A percentile compares a stretch with the other conserved stretches of the same genome.
Evolutionary conservation across 129 eudicot genomes (phyloP).

Genomic region (Chrysanthemum makinoi): DNA sequence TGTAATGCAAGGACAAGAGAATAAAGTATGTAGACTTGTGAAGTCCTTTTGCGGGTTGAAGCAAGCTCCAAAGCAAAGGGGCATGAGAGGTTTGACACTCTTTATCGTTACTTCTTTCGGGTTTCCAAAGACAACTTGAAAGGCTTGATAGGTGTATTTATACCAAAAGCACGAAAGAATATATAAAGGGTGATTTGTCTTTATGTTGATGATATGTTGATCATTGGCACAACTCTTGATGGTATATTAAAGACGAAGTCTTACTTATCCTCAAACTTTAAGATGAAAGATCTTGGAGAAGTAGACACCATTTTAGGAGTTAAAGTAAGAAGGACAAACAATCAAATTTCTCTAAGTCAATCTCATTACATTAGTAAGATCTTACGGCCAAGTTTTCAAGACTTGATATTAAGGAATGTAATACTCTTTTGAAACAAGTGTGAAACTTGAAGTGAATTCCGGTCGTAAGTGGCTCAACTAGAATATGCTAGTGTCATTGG

Average conservation of each 20-base stretch:
- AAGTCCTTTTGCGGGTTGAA: too few relatives aligned
- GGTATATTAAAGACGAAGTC: not conserved
- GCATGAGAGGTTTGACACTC: too few relatives aligned
- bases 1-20: too few relatives aligned
- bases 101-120: too few relatives aligned
- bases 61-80: too few relatives aligned
- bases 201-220: too few relatives aligned
- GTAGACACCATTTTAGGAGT: constrained; percentile 3
- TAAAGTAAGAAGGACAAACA: not conserved
- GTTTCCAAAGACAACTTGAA: too few relatives aligned
- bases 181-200: too few relatives aligned
- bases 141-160: too few relatives aligned
- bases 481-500: not conserved
- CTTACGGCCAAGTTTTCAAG: not conserved
- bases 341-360: not conserved
- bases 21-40: too few relatives aligned
- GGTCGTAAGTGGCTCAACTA: not conserved
- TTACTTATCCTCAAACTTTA: not conserved
- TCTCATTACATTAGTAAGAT: not conserved
- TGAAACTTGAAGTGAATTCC: not conserved
- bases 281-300: not conserved
- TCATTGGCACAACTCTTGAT: too few relatives aligned
- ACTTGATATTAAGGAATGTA: not conserved
- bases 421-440: not conserved
- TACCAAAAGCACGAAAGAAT: too few relatives aligned